Evolutionary conservation across 2,329 filamentous ascomycete genomes (phyloP), one percentile per base, ranked within the genome.

Genomic region (Aspergillus arachidicola): DNA sequence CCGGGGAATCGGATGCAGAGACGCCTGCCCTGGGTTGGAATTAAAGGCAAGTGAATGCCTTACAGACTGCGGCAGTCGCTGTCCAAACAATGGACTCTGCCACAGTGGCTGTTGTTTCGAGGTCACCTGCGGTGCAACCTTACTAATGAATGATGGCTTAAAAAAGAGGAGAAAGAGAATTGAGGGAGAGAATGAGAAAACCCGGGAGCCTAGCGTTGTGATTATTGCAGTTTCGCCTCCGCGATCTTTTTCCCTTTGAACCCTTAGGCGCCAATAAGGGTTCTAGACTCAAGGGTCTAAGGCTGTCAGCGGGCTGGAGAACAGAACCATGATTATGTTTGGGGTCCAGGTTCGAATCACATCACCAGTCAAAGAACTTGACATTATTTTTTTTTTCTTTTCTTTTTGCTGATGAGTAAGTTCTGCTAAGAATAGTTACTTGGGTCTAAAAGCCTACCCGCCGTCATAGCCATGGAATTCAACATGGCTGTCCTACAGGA

Each of bases 81-180:
- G 51, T 55, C 51, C 51, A 55, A 51, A 55, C 21, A 55, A 38
- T 55, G 51, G 51, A 55, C 51, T 55, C n/a, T 55, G 51, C 51
- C 51, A 55, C 51, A 38, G 51, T 55, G 51, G 51, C 51, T 55
- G 32, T 26, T 38, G 32, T 38, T 55, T 55, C 19, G 32, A 55
- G 34, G 34, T 55, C 32, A 38, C 32, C 34, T 55, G 34, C 14
- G 11, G 51, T 55, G 51, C 21, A 26, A 55, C 32, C 21, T 23
- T 10, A 16, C 51, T 36, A 38, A 55, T 14, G n/a, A 38, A 26
- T 36, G 32, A 55, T 55, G 51, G 51, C 32, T 38, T 38, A 51
- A 51, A 19, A 51, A 28, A 51, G 26, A 51, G n/a, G n/a, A 26
- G 12, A 34, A 5, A 21, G n/a, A 12, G 14, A 0, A 36, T 34